Evolutionary conservation across 805 yeast genomes (phyloP), one percentile per base, ranked within the genome.

Genomic region (Schizosaccharomyces osmophilus): DNA sequence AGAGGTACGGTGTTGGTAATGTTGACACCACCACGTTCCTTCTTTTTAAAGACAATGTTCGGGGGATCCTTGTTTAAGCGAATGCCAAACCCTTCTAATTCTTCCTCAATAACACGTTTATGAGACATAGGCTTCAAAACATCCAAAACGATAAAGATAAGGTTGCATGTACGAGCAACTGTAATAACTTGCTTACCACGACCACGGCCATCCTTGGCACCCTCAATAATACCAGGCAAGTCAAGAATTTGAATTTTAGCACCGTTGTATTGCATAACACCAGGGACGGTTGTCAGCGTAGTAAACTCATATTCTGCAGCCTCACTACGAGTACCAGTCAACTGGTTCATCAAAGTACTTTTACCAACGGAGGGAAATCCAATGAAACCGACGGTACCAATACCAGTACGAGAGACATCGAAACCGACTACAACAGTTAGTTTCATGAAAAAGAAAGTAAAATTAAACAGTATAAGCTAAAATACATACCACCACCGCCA

Each of bases 331-430:
- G 96, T 89, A 65, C 98, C 97, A 0, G 98, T 93, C 60, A 93
- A 75, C 71, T 87, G 85, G 36, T 87, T 82, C 66, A 93, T 78
- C 63, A 93, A 74, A 0, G 99, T 93, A 55, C 73, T 67, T 62
- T 75, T 75, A 41, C 93, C 93, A 2, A 93, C 98, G 0, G 97
- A 89, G 1, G 99, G 99, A 71, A 93, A 93, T 2, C 99, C 99
- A 55, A 93, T 95, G 70, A 89, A 93, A 9, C 98, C 99, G 61
- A 93, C 94, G 8, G 95, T 82, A 3, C 96, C 97, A 15, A 87
- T 96, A 73, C 99, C 99, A 0, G 97, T 90, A 72, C 96, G 82
- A n/a, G 95, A 95, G 57, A 93, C 97, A 75, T 93, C 99, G 73
- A 93, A 93, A 6, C 98, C 98, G 26, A 79, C 81, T 65, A 55